phyloP scores from a whole-genome alignment of 768 basidiomycete species.

The Mycena chlorophos region DNA sequence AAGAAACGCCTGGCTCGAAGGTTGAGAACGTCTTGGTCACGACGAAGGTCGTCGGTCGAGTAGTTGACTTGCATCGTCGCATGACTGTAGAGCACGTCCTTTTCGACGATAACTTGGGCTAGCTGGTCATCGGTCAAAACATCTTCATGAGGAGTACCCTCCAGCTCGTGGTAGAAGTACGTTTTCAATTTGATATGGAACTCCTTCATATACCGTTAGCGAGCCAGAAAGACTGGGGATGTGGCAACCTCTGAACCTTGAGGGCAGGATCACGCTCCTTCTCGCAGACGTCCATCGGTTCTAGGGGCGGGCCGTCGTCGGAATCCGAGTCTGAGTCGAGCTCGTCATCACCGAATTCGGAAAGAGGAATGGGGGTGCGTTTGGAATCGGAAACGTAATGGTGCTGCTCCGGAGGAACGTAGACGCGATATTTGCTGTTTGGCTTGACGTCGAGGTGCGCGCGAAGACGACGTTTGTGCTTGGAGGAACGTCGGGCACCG shows the following conservation, averaged over 20 bases:
- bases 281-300: neutral
- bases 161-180: too few species aligned
- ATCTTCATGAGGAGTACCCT: neutral
- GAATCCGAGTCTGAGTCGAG: slow-evolving; percentile 5
- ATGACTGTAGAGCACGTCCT: neutral
- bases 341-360: neutral
- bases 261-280: neutral
- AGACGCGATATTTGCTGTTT: neutral
- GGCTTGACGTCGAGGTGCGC: neutral
- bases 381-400: slow-evolving; percentile 12
- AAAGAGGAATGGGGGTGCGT: neutral
- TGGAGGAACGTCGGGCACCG: neutral
- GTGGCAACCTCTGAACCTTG: neutral
- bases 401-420: slow-evolving; percentile 1
- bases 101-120: neutral
- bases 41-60: neutral
- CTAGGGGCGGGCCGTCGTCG: neutral
- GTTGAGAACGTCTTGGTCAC: neutral
- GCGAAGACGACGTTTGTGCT: neutral
- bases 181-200: neutral
- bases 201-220: too few species aligned
- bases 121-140: neutral
- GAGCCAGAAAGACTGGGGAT: neutral
- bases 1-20: neutral
- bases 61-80: neutral